Percentiles rank a stretch among this genome's conserved stretches.
Evolutionary conservation across 306 rosid genomes (phyloP).

Genomic region (Prosopis cineraria): DNA sequence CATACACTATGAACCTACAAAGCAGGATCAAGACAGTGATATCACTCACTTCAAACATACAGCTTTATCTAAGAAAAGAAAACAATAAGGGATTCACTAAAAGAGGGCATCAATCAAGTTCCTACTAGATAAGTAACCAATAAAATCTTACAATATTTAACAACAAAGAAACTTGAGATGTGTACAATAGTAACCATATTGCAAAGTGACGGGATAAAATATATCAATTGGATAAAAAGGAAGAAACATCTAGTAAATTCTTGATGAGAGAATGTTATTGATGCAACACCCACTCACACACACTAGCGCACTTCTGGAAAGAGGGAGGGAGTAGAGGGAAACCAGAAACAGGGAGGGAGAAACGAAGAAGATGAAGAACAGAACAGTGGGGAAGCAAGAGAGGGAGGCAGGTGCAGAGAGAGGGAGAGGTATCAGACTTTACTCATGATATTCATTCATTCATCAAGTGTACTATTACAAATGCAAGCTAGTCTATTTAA

Average conservation of each 20-base stretch:
- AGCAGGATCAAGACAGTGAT: slow-evolving; percentile 33
- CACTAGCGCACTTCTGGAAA: too few species aligned
- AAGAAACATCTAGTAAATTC: slow-evolving; percentile 3
- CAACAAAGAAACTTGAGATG: not conserved
- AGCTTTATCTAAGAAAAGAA: not conserved
- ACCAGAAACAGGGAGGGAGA: too few species aligned
- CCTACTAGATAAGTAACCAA: slow-evolving; percentile 15
- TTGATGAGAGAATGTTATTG: not conserved
- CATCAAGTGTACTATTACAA: too few species aligned
- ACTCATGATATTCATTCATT: too few species aligned
- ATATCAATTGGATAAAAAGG: not conserved
- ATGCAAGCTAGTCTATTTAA: too few species aligned
- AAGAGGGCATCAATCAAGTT: slow-evolving; percentile 3
- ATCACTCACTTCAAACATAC: not conserved
- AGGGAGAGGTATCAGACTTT: too few species aligned
- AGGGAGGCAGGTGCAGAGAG: too few species aligned
- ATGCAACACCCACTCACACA: too few species aligned
- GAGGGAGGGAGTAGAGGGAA: too few species aligned
- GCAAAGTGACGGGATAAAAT: not conserved
- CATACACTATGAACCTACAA: slow-evolving; percentile 92
- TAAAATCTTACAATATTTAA: slow-evolving; percentile 9
- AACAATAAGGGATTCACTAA: not conserved
- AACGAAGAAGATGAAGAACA: too few species aligned
- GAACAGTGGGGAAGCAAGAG: too few species aligned
- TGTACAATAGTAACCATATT: slow-evolving; percentile 20